Conservation (phyloP, 2,329 filamentous ascomycete species). For the Polychaeton citri region DNA sequence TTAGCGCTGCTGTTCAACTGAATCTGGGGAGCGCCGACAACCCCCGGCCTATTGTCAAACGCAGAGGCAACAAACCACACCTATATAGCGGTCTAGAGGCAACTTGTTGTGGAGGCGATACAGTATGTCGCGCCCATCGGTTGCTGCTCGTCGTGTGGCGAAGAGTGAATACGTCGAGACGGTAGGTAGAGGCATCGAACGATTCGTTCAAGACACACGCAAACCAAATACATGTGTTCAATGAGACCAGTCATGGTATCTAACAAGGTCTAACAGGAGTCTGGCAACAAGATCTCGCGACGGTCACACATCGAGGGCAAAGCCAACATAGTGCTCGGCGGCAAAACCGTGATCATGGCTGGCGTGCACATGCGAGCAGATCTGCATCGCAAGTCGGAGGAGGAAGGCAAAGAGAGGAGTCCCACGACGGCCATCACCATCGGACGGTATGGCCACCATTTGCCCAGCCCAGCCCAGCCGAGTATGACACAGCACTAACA, state of each 20-base stretch:
- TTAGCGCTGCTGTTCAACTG: too few relatives aligned
- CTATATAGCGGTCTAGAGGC: neutral
- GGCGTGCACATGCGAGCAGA: constrained; percentile 92
- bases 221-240: neutral
- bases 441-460: constrained; percentile 32
- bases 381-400: constrained; percentile 40
- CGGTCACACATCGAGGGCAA: constrained; percentile 86
- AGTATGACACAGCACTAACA: neutral
- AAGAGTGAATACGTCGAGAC: constrained; percentile 97
- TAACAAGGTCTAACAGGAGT: constrained; percentile 49
- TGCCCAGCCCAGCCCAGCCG: too few relatives aligned
- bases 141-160: constrained; percentile 41
- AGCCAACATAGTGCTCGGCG: constrained; percentile 93
- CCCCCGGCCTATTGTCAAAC: too few relatives aligned
- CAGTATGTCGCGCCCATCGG: constrained; percentile 32
- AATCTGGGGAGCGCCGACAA: too few relatives aligned
- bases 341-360: constrained; percentile 85
- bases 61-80: neutral
- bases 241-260: neutral
- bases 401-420: constrained; percentile 2
- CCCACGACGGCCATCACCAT: constrained; percentile 57
- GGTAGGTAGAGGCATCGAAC: constrained; percentile 36
- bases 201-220: neutral
- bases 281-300: constrained; percentile 94
- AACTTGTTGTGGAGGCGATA: too few relatives aligned